Evolutionary conservation across 1,284 basidiomycete species (phyloP), one percentile per base, ranked within the genome.

Genomic region (Ceratobasidium sp.): DNA sequence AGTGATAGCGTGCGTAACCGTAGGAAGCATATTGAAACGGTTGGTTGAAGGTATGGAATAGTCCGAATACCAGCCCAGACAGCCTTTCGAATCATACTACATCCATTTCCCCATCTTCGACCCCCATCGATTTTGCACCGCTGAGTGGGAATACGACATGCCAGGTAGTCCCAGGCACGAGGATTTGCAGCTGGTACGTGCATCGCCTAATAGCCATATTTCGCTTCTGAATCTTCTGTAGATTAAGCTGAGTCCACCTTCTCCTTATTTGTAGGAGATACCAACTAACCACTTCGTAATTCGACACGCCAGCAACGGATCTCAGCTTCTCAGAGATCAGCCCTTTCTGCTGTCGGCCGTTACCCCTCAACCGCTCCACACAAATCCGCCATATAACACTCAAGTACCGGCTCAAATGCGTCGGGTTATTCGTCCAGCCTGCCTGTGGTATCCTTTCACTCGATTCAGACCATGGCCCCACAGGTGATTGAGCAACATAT

Each of bases 41-140:
- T 67, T 25, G 44, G 52, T 44, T 71, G 69, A 81, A 92, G 91
- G 88, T 90, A 71, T 92, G 91, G 91, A 86, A 85, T 62, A 85
- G 87, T 80, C 81, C 85, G 29, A 82, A 86, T 56, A 84, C 87
- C 44, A 83, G 86, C 32, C 66, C 71, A 25, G 71, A 75, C 49
- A 75, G 66, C 49, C 61, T 75, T 29, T 86, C 88, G 7, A 88
- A 88, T 80, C 86, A 89, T 79, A 91, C 91, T 79, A n/a, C n/a
- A n/a, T n/a, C n/a, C n/a, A 84, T 87, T 73, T 91, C 90, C 64
- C 91, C 90, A 17, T 86, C 85, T 44, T 82, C 88, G 29, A 90
- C 89, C 79, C 83, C 85, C 29, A 86, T 85, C 8, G 90, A 90
- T 59, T 81, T 87, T 34, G 84, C 87, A 32, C 82, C 87, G 25